A percentile compares a stretch with the other conserved stretches of the same genome.
These are phyloP conservation scores for Monsonia emarginata DNA, from an alignment of 441 rosid genomes.

Conservation along the genomic window DNA sequence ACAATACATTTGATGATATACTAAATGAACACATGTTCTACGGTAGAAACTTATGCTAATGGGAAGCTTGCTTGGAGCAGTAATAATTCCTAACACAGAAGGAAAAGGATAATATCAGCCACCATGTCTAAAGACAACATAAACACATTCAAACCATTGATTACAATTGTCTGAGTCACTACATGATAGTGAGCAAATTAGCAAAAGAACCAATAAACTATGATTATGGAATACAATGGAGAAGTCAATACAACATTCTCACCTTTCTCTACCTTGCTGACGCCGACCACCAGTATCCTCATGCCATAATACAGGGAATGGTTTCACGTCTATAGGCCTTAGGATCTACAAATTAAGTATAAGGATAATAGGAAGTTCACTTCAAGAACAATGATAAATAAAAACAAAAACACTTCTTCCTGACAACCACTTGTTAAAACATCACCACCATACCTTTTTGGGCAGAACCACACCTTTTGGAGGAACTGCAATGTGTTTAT, in stretches of 20 bases:
- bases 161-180: neutral
- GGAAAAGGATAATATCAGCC: neutral
- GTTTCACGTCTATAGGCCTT: conserved; percentile 62
- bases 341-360: conserved; percentile 43
- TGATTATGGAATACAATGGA: neutral
- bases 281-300: conserved; percentile 69
- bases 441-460: conserved; percentile 45
- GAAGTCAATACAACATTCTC: conserved; percentile 8
- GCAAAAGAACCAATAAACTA: neutral
- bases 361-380: neutral
- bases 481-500: conserved; percentile 53
- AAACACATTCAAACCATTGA: neutral
- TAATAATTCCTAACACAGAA: neutral
- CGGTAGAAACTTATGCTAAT: neutral
- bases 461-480: conserved; percentile 62
- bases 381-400: neutral
- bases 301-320: conserved; percentile 79
- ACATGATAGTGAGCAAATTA: neutral
- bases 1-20: neutral
- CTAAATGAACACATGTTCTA: neutral
- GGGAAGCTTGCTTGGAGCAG: neutral
- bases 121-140: neutral
- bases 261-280: conserved; percentile 76
- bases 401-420: neutral
- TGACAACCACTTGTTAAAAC: neutral